Conservation (phyloP, 768 basidiomycete genomes). For the Naematelia aurantialba region DNA sequence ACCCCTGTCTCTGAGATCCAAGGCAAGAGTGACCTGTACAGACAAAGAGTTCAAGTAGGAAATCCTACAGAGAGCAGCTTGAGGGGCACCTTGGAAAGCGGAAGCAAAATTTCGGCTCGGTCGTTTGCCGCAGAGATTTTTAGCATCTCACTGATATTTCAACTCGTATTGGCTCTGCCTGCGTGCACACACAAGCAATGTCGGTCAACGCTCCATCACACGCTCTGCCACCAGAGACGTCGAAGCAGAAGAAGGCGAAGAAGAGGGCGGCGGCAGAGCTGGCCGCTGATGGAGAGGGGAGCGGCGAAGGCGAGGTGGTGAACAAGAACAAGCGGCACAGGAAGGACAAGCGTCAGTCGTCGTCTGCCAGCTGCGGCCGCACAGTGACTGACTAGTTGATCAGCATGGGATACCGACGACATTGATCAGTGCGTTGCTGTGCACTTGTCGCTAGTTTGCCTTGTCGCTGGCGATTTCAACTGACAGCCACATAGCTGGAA, state of each 20-base stretch:
- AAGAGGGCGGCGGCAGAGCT: conserved; percentile 13
- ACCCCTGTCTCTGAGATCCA: background rate
- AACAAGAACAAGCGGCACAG: conserved; percentile 86
- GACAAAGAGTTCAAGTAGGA: background rate
- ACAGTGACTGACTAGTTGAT: conserved; percentile 9
- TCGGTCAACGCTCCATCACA: background rate
- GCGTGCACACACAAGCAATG: background rate
- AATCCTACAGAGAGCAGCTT: background rate
- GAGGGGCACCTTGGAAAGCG: background rate
- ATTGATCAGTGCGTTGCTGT: conserved; percentile 80
- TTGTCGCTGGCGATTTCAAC: no score
- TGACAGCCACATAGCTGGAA: conserved; percentile 91
- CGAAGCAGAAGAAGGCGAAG: conserved; percentile 10
- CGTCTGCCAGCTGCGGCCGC: no score
- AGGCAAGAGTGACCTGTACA: background rate
- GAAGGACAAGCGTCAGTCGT: conserved; percentile 84
- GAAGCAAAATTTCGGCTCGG: background rate
- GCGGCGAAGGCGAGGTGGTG: conserved; percentile 43
- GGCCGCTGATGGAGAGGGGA: conserved; percentile 10
- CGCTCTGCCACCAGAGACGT: background rate
- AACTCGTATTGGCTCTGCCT: no score
- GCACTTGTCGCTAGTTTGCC: background rate
- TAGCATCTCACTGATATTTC: no score
- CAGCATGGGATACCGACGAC: conserved; percentile 98
- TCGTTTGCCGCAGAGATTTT: background rate